A percentile compares a stretch with the other conserved stretches of the same genome.
Conservation (phyloP, 1,284 basidiomycete species). For the Marasmius fiardii region DNA sequence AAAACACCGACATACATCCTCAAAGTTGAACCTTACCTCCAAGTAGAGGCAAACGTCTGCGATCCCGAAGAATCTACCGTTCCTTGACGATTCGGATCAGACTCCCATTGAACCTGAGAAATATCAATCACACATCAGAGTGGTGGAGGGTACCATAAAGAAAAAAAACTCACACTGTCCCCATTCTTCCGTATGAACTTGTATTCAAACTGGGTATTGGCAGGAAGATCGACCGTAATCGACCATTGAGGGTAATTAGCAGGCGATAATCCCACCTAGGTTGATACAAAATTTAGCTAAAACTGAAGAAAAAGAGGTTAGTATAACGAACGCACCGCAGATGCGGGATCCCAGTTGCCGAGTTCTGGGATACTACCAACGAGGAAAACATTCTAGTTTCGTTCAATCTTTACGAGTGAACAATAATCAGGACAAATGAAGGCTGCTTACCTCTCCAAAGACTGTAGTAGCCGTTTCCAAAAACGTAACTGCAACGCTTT, state of each 20-base stretch:
- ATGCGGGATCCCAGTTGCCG: constrained; percentile 44
- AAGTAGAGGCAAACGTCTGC: constrained; percentile 34
- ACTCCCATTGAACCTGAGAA: constrained; percentile 49
- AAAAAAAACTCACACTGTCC: constrained; percentile 42
- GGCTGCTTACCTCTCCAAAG: constrained; percentile 54
- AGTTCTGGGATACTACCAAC: constrained; percentile 54
- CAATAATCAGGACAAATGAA: too few relatives aligned
- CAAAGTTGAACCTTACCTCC: constrained; percentile 24
- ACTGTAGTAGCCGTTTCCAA: constrained; percentile 52
- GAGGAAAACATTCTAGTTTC: constrained; percentile 52
- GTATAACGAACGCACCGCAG: constrained; percentile 40
- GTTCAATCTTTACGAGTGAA: background rate
- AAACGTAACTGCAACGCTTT: constrained; percentile 43
- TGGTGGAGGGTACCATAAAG: too few relatives aligned
- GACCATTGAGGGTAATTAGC: constrained; percentile 57
- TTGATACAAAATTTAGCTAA: background rate
- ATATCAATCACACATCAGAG: too few relatives aligned
- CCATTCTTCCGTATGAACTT: constrained; percentile 61
- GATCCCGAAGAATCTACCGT: constrained; percentile 39
- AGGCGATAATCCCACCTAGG: constrained; percentile 54
- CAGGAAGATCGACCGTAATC: constrained; percentile 44
- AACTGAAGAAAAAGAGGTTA: background rate
- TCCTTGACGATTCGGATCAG: constrained; percentile 51
- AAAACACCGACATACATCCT: too few relatives aligned
- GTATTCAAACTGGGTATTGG: constrained; percentile 49